Base-by-base conservation (phyloP, 75 land plant species). In the Gnetum montanum region DNA sequence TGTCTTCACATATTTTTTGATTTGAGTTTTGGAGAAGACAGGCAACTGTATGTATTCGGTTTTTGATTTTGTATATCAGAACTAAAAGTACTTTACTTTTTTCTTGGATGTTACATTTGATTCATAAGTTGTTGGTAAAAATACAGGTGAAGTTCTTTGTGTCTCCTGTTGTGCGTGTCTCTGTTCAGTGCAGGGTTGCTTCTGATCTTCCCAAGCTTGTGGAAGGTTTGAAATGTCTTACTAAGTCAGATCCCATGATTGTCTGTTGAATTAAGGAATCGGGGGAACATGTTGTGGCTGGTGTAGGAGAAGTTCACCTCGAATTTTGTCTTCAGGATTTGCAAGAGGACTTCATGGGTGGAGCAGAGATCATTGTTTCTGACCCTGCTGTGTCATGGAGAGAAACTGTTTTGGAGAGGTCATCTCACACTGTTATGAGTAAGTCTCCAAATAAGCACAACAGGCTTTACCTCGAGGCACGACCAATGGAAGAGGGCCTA, bases 221-320 rank as follows among this genome's bases (percentile, higher is more conserved):
- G 23, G 85, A 82, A 63, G 86, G 82, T 36, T 49, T 82, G 46
- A 84, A 84, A 57, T 73, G 87, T 34, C 58, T 84, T 54, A 80
- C 88, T 34, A 84, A 84, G 66, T 84, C 88, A 4, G 88, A 84
- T 54, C 88, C 88, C 22, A 84, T 84, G 88, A 84, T 84, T 59
- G 65, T 79, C 24, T 80, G 88, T 54, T 63, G 65, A 13, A 79
- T 83, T 57, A 83, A 79, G 56, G 86, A 82, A 66, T 73, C 74
- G 41, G 86, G 86, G 11, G 86, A 78, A 56, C 81, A 82, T 51
- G 75, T 83, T 54, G 66, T 83, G 57, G 87, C 84, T 35, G 87
- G 84, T 27, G 88, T 80, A 38, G 82, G 82, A 19, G 82, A 83
- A 64, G 76, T 83, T 23, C 79, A 83, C 37, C 65, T 69, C 29